Conservation (phyloP, 176 grass and related monocot species). For the Eleusine coracana region DNA sequence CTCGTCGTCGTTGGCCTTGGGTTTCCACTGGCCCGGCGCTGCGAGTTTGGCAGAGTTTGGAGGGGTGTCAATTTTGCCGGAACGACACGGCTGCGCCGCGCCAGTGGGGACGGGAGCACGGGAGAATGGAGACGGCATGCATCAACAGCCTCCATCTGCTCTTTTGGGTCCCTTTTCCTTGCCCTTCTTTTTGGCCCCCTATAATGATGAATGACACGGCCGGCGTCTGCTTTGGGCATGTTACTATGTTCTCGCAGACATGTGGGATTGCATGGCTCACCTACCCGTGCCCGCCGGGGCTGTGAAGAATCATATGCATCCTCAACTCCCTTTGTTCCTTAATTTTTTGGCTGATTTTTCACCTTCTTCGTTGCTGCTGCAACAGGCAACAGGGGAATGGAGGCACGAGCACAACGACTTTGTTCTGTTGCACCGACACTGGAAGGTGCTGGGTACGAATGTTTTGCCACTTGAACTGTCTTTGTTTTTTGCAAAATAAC, state of each 20-base stretch:
- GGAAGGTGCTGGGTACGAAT: not conserved
- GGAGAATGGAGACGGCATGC: not conserved
- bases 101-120: not conserved
- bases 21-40: not conserved
- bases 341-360: too few relatives aligned
- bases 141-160: not conserved
- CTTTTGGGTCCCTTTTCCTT: not conserved
- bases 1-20: not conserved
- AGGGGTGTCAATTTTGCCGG: not conserved
- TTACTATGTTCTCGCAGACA: constrained; percentile 12
- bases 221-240: constrained; percentile 10
- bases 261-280: not conserved
- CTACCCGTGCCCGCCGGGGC: not conserved
- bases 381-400: not conserved
- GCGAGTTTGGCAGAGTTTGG: constrained; percentile 51
- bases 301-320: not conserved
- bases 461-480: too few relatives aligned
- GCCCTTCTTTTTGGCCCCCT: not conserved
- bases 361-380: not conserved
- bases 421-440: not conserved
- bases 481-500: too few relatives aligned
- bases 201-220: constrained; percentile 3
- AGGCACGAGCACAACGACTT: not conserved
- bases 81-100: not conserved
- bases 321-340: not conserved